Conservation (phyloP, 441 rosid species). For the Geranium incanum region DNA sequence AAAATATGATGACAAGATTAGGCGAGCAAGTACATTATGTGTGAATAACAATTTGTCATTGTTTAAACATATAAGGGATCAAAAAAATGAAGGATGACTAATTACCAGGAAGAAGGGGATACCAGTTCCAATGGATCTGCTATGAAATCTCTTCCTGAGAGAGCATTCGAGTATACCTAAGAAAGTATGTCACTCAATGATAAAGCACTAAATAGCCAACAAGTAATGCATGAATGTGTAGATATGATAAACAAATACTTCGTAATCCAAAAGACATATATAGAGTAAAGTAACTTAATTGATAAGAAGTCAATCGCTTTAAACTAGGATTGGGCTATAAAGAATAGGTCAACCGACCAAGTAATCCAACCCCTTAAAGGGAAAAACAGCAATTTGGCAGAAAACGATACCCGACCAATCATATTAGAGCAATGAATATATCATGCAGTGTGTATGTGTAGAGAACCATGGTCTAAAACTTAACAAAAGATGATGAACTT, state of each 20-base stretch:
- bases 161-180: conserved; percentile 44
- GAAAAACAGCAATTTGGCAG: neutral
- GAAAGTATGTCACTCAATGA: conserved; percentile 22
- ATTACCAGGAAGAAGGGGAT: conserved; percentile 75
- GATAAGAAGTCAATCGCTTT: too few relatives aligned
- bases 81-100: conserved; percentile 33
- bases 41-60: neutral
- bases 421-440: neutral
- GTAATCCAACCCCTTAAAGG: neutral
- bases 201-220: neutral
- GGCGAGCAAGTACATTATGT: neutral
- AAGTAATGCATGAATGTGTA: neutral
- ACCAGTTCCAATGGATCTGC: conserved; percentile 67
- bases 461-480: neutral
- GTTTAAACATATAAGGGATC: conserved; percentile 14
- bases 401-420: neutral
- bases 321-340: too few relatives aligned
- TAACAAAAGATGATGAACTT: conserved; percentile 15
- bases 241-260: neutral
- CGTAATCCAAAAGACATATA: neutral
- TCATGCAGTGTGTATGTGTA: neutral
- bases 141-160: conserved; percentile 31
- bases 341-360: too few relatives aligned
- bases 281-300: neutral
- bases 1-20: neutral